phyloP scores from a whole-genome alignment of 345 rosid genomes.

The Acer negundo region DNA sequence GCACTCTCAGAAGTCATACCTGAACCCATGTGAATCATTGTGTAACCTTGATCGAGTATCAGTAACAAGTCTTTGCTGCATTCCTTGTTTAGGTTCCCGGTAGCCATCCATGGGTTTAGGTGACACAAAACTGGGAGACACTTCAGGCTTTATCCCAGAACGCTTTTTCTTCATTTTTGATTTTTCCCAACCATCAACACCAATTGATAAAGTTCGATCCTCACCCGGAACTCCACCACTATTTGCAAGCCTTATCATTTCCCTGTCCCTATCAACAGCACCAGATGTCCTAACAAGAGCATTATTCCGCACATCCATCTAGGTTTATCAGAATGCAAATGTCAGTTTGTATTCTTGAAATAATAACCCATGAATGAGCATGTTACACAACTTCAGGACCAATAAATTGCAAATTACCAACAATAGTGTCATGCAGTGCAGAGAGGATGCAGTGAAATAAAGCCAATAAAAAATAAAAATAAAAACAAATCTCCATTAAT shows the following conservation, averaged over 20 bases:
- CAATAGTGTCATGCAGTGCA: neutral
- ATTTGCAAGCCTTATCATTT: slow-evolving; percentile 59
- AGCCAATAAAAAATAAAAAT: neutral
- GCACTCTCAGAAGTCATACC: slow-evolving; percentile 44
- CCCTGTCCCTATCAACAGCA: slow-evolving; percentile 74
- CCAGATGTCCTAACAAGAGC: slow-evolving; percentile 62
- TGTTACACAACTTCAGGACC: slow-evolving; percentile 5
- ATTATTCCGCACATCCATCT: slow-evolving; percentile 74
- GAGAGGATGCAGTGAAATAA: neutral
- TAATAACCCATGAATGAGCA: slow-evolving; percentile 16
- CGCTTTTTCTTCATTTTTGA: slow-evolving; percentile 90
- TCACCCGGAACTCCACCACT: slow-evolving; percentile 63
- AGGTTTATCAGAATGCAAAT: slow-evolving; percentile 36
- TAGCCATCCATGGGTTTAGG: slow-evolving; percentile 62
- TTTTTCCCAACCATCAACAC: slow-evolving; percentile 94
- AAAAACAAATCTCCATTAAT: neutral
- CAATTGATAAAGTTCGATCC: slow-evolving; percentile 66
- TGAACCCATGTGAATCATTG: slow-evolving; percentile 72
- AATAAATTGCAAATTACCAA: neutral
- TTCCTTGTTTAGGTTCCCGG: slow-evolving; percentile 76
- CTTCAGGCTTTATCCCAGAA: slow-evolving; percentile 76
- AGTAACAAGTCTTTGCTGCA: slow-evolving; percentile 53
- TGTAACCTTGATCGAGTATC: slow-evolving; percentile 69
- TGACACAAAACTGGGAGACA: slow-evolving; percentile 49
- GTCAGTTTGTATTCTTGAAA: slow-evolving; percentile 20